A percentile compares a stretch with the other conserved stretches of the same genome.
phyloP scores from a whole-genome alignment of 1,284 basidiomycete species.

The Apiotrichum sp. region DNA sequence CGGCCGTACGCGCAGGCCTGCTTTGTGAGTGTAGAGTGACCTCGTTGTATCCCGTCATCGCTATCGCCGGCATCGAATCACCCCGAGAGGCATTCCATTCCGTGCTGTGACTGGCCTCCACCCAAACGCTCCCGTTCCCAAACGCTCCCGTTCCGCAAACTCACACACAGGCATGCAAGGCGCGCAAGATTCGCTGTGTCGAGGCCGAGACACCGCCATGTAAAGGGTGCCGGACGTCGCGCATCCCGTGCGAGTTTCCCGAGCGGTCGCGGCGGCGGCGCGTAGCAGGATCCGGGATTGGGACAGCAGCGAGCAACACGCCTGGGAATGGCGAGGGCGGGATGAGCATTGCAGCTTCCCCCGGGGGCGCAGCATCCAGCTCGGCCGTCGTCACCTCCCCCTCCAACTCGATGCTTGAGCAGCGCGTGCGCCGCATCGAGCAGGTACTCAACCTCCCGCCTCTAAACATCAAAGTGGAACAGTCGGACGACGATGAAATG shows the following conservation, averaged over 20 bases:
- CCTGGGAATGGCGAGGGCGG: neutral
- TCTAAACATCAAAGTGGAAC: neutral
- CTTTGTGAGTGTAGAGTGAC: constrained; percentile 7
- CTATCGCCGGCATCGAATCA: too few species aligned
- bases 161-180: constrained; percentile 17
- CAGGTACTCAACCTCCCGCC: constrained; percentile 14
- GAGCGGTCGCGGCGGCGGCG: constrained; percentile 10
- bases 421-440: constrained; percentile 18
- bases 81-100: too few species aligned
- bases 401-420: constrained; percentile 6
- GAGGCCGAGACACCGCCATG: constrained; percentile 20
- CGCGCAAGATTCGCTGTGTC: constrained; percentile 23
- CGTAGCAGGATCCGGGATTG: neutral
- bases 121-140: too few species aligned
- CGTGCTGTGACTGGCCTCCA: too few species aligned
- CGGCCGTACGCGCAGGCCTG: constrained; percentile 23
- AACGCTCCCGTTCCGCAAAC: too few species aligned
- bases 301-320: neutral
- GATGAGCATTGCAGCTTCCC: neutral
- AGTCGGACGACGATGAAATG: neutral
- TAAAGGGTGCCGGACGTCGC: constrained; percentile 17
- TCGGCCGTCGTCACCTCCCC: neutral
- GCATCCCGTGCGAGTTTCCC: constrained; percentile 20
- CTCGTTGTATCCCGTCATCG: too few species aligned
- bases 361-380: too few species aligned